Base-by-base conservation (phyloP, 352 stramenopile genomes). In the Globisporangium acanthophoron region DNA sequence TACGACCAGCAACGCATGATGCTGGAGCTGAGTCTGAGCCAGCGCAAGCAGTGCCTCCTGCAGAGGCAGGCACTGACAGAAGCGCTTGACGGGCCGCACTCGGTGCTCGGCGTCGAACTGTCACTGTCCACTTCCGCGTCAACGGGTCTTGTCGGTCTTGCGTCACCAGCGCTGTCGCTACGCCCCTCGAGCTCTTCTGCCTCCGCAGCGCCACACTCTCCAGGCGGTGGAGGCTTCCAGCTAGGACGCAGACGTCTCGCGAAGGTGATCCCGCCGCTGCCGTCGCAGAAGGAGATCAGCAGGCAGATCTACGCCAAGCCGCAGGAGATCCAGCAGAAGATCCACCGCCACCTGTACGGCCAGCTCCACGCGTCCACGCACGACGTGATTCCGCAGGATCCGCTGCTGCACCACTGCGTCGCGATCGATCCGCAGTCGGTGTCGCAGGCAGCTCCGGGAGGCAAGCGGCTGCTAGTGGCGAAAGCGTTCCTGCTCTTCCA, bases 1-100 rank as follows among this genome's bases (percentile, higher is more conserved):
- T 88, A 84, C 20, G 80, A 90, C 53, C 77, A 78, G 56, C 58
- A 77, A 3, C 71, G 67, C 12, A 88, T 91, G 67, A 53, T 91
- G 52, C 48, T 91, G n/a, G 78, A 91, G 59, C 66, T 91, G 20
- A 76, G 64, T 61, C 61, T 91, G 4, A 84, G 82, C 16, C 80
- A 89, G 61, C 73, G 75, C 11, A 85, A 86, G 40, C 75, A 85
- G 50, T 89, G 80, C 46, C 55, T 79, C 11, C 61, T 65, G 33
- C 69, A 87, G 56, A 76, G 71, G 2, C 70, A 85, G 44, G 60
- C 69, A 33, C 66, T 88, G 3, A 59, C 69, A 13, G 31, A 74
- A 15, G 72, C 66, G 5, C 61, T 89, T 12, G 65, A 65, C 4
- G 74, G 61, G 24, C 71, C 69, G 15, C 75, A 87, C 52, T 89